Evolutionary conservation across 176 grass and related monocot genomes (phyloP).

Genomic region (Tuctoria greenei): DNA sequence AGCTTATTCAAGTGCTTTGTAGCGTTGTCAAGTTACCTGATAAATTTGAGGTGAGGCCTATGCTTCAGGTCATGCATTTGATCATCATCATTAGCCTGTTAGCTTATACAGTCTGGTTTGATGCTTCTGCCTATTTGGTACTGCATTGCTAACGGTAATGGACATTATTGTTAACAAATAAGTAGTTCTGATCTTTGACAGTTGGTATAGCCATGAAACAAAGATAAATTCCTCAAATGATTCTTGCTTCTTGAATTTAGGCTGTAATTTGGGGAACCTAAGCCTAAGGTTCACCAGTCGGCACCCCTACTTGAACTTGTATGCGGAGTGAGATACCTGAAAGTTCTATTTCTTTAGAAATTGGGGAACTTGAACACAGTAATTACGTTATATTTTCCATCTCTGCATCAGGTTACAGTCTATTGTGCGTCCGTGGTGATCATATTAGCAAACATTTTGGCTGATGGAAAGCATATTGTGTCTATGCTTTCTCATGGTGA

Average conservation of each 20-base stretch:
- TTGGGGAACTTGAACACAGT: not conserved
- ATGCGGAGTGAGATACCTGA: not conserved
- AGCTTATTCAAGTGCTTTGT: conserved; percentile 58
- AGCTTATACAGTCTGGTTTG: not conserved
- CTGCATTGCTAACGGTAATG: conserved; percentile 5
- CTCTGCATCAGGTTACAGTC: conserved; percentile 55
- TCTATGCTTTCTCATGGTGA: conserved; percentile 54
- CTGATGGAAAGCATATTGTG: conserved; percentile 62
- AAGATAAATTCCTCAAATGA: not conserved
- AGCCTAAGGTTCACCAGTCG: no score
- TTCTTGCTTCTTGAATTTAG: no score
- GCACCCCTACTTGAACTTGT: conserved; percentile 27
- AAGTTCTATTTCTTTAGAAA: conserved; percentile 23
- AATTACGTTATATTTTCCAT: conserved; percentile 4
- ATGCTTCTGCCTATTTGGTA: conserved; percentile 12
- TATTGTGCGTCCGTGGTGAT: conserved; percentile 66
- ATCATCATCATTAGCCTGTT: conserved; percentile 3
- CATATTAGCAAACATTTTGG: conserved; percentile 81
- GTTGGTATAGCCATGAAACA: not conserved
- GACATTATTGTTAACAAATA: not conserved
- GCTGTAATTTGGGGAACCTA: no score
- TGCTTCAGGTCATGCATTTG: conserved; percentile 29
- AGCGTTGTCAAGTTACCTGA: conserved; percentile 74
- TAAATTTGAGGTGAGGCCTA: conserved; percentile 80
- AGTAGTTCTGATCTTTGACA: not conserved